Percentiles rank a stretch among this genome's conserved stretches.
Evolutionary conservation across 116 monocot species (phyloP).

Genomic region (Zostera marina): DNA sequence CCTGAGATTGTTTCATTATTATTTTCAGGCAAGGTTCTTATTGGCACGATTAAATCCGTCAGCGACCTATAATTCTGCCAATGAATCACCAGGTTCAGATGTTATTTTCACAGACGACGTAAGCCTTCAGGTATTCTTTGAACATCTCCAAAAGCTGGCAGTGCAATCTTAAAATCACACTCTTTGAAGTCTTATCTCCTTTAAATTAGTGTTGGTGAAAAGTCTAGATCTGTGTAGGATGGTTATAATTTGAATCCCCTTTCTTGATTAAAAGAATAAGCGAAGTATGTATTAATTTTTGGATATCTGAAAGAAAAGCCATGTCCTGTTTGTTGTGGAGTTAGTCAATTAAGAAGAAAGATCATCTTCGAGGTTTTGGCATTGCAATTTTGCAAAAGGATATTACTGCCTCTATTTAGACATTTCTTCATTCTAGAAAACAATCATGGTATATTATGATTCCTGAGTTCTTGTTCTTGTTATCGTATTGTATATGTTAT

Average conservation of each 20-base stretch:
- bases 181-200: not conserved
- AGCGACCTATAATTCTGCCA: slow-evolving; percentile 72
- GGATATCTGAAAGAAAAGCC: not conserved
- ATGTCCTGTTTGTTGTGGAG: not conserved
- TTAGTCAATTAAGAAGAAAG: not conserved
- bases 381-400: not conserved
- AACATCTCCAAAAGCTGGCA: slow-evolving; percentile 91
- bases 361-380: too few relatives aligned
- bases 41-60: slow-evolving; percentile 93
- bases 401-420: not conserved
- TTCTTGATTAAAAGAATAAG: slow-evolving; percentile 3
- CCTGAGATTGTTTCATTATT: not conserved
- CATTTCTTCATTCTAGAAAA: not conserved
- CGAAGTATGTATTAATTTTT: slow-evolving; percentile 4
- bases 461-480: too few relatives aligned
- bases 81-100: slow-evolving; percentile 73
- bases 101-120: slow-evolving; percentile 95
- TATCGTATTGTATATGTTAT: slow-evolving; percentile 5
- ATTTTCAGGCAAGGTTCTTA: slow-evolving; percentile 79
- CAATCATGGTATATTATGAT: not conserved
- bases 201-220: not conserved
- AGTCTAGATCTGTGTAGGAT: not conserved
- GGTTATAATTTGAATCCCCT: not conserved
- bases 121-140: slow-evolving; percentile 88
- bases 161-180: slow-evolving; percentile 55